phyloP scores from a whole-genome alignment of 768 basidiomycete species.

The Trametes gibbosa region DNA sequence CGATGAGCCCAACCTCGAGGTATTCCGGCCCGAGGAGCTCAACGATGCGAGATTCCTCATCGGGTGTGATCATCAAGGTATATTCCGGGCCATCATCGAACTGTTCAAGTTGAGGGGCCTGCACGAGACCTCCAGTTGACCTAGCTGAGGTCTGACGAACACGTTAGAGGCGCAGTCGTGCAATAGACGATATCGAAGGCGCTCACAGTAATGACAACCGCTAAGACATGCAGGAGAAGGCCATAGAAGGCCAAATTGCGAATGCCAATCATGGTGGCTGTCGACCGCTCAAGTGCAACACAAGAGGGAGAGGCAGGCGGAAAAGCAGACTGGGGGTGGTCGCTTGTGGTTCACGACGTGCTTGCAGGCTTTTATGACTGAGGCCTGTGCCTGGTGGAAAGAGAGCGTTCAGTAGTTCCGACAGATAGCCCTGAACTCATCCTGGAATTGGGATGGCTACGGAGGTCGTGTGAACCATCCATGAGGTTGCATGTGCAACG shows the following conservation, averaged over 20 bases:
- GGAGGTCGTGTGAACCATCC: too few species aligned
- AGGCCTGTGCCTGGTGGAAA: too few species aligned
- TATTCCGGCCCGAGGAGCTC: conserved; percentile 14
- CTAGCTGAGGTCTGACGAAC: background rate
- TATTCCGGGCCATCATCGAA: background rate
- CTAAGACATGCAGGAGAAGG: background rate
- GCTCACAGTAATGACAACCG: background rate
- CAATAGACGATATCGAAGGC: background rate
- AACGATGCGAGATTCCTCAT: conserved; percentile 9
- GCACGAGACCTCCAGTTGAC: background rate
- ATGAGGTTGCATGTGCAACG: too few species aligned
- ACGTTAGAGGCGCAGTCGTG: background rate
- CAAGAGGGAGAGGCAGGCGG: background rate
- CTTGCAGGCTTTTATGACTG: too few species aligned
- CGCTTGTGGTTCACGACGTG: background rate
- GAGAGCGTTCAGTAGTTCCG: too few species aligned
- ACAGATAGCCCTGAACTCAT: too few species aligned
- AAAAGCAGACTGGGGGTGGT: too few species aligned
- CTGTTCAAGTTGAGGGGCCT: background rate
- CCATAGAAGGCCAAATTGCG: background rate
- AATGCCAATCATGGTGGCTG: background rate
- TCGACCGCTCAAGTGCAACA: background rate
- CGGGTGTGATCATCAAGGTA: background rate
- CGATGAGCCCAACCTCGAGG: background rate
- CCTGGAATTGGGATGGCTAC: too few species aligned